Conservation (phyloP, 2,329 filamentous ascomycete species). For the Talaromyces atroroseus region DNA sequence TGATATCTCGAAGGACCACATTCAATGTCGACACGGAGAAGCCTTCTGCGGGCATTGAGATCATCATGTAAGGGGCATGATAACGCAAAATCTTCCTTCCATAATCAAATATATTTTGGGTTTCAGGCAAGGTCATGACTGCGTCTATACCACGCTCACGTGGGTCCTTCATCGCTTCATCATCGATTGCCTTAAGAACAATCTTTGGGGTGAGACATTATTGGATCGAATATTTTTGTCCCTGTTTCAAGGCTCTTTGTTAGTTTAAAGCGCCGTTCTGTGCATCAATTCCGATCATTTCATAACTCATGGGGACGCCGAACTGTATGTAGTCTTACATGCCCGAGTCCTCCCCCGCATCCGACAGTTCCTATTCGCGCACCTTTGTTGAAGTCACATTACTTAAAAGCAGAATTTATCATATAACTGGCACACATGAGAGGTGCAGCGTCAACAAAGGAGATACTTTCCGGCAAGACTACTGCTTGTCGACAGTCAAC, state of each 20-base stretch:
- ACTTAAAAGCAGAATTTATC: conserved; percentile 52
- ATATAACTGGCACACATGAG: conserved; percentile 36
- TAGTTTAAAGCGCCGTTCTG: conserved; percentile 16
- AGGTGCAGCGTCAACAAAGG: conserved; percentile 26
- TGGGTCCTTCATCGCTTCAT: conserved; percentile 9
- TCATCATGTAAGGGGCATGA: conserved; percentile 43
- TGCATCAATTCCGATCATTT: conserved; percentile 39
- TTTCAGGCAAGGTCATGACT: conserved; percentile 44
- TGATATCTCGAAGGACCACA: conserved; percentile 21
- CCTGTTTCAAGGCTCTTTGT: conserved; percentile 25
- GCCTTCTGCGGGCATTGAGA: conserved; percentile 40
- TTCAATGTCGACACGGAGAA: conserved; percentile 19
- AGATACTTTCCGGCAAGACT: conserved; percentile 27
- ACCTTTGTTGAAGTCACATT: conserved; percentile 55
- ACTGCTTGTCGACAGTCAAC: conserved; percentile 19
- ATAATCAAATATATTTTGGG: conserved; percentile 45
- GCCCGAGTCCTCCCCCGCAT: conserved; percentile 60
- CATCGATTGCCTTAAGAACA: conserved; percentile 21
- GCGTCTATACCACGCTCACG: conserved; percentile 43
- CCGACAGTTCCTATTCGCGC: conserved; percentile 65
- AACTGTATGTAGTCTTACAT: conserved; percentile 67
- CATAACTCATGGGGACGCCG: conserved; percentile 62
- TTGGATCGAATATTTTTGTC: conserved; percentile 37
- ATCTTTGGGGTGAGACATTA: conserved; percentile 25
- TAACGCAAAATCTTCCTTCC: conserved; percentile 40